Evolutionary conservation across 108 stramenopile genomes (phyloP), one percentile per base, ranked within the genome.

Genomic region (Licmophora abbreviata): DNA sequence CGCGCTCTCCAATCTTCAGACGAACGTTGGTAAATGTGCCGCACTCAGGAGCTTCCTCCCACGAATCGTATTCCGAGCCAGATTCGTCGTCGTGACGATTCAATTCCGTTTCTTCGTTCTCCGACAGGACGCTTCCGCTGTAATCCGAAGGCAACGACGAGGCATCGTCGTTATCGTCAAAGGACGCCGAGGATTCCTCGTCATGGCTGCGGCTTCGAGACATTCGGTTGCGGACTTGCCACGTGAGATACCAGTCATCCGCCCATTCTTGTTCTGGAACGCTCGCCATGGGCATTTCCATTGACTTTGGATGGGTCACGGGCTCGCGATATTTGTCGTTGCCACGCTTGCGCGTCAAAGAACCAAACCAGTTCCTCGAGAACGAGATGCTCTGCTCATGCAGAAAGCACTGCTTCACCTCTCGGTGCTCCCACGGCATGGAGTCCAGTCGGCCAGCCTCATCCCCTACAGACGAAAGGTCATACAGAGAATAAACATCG

Each of bases 331-430:
- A 44, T 57, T 59, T 67, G 21, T 79, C 68, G 51, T 88, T 88
- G 17, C 68, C 79, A 23, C 64, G 49, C 27, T 49, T 62, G 4
- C 48, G 17, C 28, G 56, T 59, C 20, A 76, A 51, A 27, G 56
- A 56, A 64, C 86, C 86, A 59, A 81, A 88, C 86, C 86, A 88
- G 33, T 88, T 88, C 8, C 80, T 63, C 5, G 72, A 74, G 50
- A 79, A 81, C 15, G 61, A 27, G 15, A 83, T 31, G 48, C 86
- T 88, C 31, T 72, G 63, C 42, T 88, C 86, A 36, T 81, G 64
- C 10, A 88, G 64, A 50, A 88, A 88, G 0, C 75, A 63, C 49
- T 88, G 86, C 51, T 75, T 60, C 22, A 88, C 86, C 54, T 80
- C 67, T 17, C 86, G 76, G 43, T 51, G 69, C 50, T 88, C 86